phyloP scores from a whole-genome alignment of 164 flowering plant species.

The Aristolochia fimbriata region DNA sequence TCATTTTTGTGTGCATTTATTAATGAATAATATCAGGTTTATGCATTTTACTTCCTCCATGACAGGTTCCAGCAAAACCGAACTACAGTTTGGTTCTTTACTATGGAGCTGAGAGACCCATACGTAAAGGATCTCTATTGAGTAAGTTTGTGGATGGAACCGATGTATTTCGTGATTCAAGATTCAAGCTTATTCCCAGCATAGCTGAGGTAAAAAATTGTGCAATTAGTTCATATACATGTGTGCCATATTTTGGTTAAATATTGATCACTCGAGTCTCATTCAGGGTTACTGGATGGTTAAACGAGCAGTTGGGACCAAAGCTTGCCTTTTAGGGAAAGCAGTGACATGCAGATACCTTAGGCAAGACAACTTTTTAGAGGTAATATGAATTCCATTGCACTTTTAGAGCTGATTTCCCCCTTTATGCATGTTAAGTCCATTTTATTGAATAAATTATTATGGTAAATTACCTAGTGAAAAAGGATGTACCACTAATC shows the following conservation, averaged over 20 bases:
- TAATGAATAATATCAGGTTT: neutral
- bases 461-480: neutral
- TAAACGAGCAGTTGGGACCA: slow-evolving; percentile 94
- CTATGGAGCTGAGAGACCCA: slow-evolving; percentile 80
- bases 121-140: slow-evolving; percentile 55
- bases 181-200: slow-evolving; percentile 91
- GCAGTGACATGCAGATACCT: slow-evolving; percentile 89
- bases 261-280: neutral
- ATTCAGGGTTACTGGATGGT: slow-evolving; percentile 97
- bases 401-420: neutral
- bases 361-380: slow-evolving; percentile 80
- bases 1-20: neutral
- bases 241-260: neutral
- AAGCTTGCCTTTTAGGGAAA: slow-evolving; percentile 90
- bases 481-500: no score
- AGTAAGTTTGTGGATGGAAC: slow-evolving; percentile 72
- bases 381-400: slow-evolving; percentile 31
- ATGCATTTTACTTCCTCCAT: neutral
- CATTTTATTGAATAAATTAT: neutral
- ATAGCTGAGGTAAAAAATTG: slow-evolving; percentile 64
- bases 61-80: slow-evolving; percentile 92
- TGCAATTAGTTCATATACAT: neutral
- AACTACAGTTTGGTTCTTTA: slow-evolving; percentile 81
- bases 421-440: neutral
- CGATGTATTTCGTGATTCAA: slow-evolving; percentile 74